These are phyloP conservation scores for Fusarium pininemorale DNA, from an alignment of 2,329 filamentous ascomycete genomes.

Conservation along the genomic window DNA sequence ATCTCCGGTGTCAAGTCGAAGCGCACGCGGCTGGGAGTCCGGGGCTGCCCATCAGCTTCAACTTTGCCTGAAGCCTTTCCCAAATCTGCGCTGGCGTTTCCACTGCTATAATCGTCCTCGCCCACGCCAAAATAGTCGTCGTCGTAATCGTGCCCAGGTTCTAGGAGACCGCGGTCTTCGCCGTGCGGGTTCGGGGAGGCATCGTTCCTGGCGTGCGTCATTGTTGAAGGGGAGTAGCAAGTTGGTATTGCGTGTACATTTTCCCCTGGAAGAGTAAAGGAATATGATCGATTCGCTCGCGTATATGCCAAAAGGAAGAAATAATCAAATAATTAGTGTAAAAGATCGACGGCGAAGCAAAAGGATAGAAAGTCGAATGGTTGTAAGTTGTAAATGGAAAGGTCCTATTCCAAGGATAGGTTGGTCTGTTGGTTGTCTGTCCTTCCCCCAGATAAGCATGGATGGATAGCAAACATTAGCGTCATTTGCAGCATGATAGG, in stretches of 20 bases:
- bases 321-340: neutral
- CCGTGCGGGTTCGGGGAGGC: conserved; percentile 44
- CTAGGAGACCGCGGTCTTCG: conserved; percentile 47
- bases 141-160: conserved; percentile 33
- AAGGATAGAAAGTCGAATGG: conserved; percentile 9
- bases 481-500: conserved; percentile 31
- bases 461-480: conserved; percentile 28
- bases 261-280: conserved; percentile 21
- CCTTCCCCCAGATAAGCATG: conserved; percentile 39
- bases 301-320: neutral
- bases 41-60: conserved; percentile 37
- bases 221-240: conserved; percentile 41
- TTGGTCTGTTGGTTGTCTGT: conserved; percentile 24
- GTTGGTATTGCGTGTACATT: conserved; percentile 39
- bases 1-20: conserved; percentile 70
- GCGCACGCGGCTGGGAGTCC: conserved; percentile 75
- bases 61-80: conserved; percentile 30
- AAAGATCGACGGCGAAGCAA: conserved; percentile 28
- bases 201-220: conserved; percentile 46
- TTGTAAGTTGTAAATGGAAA: conserved; percentile 18
- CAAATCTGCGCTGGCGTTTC: conserved; percentile 24
- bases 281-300: conserved; percentile 3
- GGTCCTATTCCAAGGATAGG: neutral
- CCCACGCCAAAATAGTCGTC: conserved; percentile 42
- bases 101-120: conserved; percentile 26